Conservation (phyloP, 768 basidiomycete genomes). For the Roridomyces roridus region DNA sequence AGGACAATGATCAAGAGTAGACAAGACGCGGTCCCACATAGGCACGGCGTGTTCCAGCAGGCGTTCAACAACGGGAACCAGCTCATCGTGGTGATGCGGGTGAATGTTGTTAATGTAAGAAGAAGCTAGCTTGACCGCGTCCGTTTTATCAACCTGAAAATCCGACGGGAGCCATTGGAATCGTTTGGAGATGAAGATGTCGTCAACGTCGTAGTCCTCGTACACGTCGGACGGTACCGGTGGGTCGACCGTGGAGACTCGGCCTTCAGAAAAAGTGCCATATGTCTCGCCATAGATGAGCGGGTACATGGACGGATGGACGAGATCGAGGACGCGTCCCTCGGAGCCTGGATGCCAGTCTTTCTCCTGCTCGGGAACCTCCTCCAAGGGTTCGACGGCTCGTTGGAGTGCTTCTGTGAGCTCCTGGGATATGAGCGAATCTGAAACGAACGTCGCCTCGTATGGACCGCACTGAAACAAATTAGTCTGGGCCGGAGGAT, state of each 20-base stretch:
- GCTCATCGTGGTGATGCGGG: constrained; percentile 7
- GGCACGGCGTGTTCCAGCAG: constrained; percentile 28
- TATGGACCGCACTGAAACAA: constrained; percentile 19
- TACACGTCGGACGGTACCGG: too few species aligned
- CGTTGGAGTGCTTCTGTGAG: constrained; percentile 15
- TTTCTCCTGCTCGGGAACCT: constrained; percentile 29
- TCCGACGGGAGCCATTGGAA: constrained; percentile 28
- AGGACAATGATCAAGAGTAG: too few species aligned
- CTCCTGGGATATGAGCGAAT: constrained; percentile 25
- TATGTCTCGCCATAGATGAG: constrained; percentile 30
- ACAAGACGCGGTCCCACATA: constrained; percentile 29
- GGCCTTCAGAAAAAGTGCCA: constrained; percentile 1
- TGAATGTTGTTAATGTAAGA: constrained; percentile 35
- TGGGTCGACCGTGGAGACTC: neutral
- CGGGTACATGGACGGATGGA: constrained; percentile 37
- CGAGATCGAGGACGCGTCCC: constrained; percentile 36
- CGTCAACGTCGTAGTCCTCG: neutral
- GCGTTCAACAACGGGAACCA: constrained; percentile 29
- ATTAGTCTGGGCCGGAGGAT: too few species aligned
- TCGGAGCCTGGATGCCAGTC: constrained; percentile 42
- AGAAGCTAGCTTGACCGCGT: constrained; percentile 14
- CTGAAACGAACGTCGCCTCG: constrained; percentile 29
- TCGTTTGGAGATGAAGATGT: constrained; percentile 11
- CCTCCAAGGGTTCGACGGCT: constrained; percentile 24
- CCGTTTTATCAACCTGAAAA: constrained; percentile 10